Base-by-base conservation (phyloP, 306 rosid species). In the Glycine soja region DNA sequence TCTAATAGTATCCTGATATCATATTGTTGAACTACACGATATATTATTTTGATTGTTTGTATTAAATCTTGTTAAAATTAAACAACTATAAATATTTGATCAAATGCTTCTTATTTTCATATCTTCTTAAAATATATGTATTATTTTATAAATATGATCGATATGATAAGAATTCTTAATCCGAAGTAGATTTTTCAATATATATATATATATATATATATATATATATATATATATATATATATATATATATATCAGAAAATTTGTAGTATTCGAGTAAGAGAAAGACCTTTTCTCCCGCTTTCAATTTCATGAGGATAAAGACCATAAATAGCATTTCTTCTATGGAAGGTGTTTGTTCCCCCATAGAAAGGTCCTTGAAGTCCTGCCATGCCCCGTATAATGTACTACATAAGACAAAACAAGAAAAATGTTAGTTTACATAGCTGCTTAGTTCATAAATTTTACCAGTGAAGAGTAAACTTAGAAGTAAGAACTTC, bases 261-360 rank as follows among this genome's bases (percentile, higher is more conserved):
- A 52, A 19, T 18, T 36, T 34, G 34, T 7, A 59, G 10, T 10
- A 14, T 38, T 11, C 1, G 14, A 18, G 43, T 15, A 18, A 62
- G 43, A 8, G 42, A 1, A 45, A 4, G 7, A 83, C 89, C 87
- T 83, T 83, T 74, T 38, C 4, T 75, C 13, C 50, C 76, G 69
- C 7, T 69, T 71, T 80, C 70, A 3, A 48, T 19, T 47, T 75
- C 65, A 24, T 65, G 1, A 3, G 94, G 90, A 46, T 57, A 84
- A 63, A 84, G 79, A 51, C 93, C 98, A 6, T 92, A 94, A 7
- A 95, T 89, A 32, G 89, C 81, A 68, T 84, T 89, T 66, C 91
- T 85, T 84, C 91, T 88, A 69, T 88, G 93, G 65, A 92, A 80
- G 50, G 91, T 87, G 65, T 89, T 86, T 34, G 93, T 89, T 79